Evolutionary conservation across 768 basidiomycete species (phyloP).

Genomic region (Tylopilus sp.): DNA sequence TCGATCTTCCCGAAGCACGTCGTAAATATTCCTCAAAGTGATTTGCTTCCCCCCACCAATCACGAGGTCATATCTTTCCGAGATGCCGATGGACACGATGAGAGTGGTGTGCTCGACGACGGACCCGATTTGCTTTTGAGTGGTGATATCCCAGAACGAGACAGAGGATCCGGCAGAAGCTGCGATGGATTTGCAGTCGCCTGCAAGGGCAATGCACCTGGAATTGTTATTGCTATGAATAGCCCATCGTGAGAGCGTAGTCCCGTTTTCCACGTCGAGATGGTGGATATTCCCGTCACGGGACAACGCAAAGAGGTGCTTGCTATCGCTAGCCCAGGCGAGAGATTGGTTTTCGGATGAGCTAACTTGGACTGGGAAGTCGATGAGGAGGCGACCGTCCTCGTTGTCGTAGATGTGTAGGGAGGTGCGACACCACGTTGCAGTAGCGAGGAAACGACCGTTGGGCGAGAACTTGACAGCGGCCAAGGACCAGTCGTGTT

Average conservation of each 20-base stretch:
- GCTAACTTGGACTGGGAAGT: constrained; percentile 4
- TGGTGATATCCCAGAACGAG: constrained; percentile 10
- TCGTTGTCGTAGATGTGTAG: constrained; percentile 5
- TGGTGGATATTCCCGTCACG: background rate
- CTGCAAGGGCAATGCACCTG: constrained; percentile 2
- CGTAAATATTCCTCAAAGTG: background rate
- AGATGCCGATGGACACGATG: constrained; percentile 6
- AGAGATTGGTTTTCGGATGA: constrained; percentile 6
- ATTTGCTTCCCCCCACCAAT: constrained; percentile 2
- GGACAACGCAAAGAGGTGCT: constrained; percentile 7
- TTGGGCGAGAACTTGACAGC: constrained; percentile 10
- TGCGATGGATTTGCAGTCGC: constrained; percentile 2
- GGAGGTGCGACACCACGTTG: background rate
- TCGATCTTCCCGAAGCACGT: background rate
- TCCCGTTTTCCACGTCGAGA: background rate
- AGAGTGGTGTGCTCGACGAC: constrained; percentile 1
- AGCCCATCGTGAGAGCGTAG: background rate
- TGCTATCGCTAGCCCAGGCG: constrained; percentile 7
- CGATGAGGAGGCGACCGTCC: background rate
- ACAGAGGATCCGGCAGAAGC: constrained; percentile 4
- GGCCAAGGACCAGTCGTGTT: constrained; percentile 2
- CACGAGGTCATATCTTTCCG: background rate
- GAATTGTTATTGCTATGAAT: background rate
- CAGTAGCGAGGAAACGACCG: constrained; percentile 3
- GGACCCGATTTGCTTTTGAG: constrained; percentile 5